Conservation (phyloP, 2,329 filamentous ascomycete genomes). For the Ophiosphaerella korrae region DNA sequence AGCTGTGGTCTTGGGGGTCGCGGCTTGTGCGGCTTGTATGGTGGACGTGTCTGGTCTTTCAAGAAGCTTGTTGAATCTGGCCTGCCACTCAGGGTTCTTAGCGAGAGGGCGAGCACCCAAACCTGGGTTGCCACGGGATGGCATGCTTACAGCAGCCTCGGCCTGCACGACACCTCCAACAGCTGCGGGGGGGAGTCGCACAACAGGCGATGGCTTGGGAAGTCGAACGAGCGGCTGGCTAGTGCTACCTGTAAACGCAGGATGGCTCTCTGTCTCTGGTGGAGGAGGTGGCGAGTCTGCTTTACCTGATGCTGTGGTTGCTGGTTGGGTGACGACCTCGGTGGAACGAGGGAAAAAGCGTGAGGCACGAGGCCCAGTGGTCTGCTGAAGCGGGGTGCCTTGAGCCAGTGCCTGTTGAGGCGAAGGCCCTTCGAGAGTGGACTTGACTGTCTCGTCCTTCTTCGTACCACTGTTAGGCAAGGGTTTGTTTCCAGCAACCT, state of each 20-base stretch:
- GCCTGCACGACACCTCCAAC: constrained; percentile 44
- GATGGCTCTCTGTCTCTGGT: constrained; percentile 74
- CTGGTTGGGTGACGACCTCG: constrained; percentile 27
- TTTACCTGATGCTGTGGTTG: constrained; percentile 23
- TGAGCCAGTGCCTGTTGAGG: constrained; percentile 28
- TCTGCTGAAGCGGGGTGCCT: constrained; percentile 30
- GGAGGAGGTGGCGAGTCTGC: constrained; percentile 56
- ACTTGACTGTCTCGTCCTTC: constrained; percentile 35
- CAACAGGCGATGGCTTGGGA: constrained; percentile 73
- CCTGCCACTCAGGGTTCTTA: constrained; percentile 70
- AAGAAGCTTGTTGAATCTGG: constrained; percentile 78
- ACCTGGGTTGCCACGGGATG: constrained; percentile 30
- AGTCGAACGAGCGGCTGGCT: constrained; percentile 71
- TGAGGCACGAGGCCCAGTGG: constrained; percentile 37
- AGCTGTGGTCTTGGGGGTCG: constrained; percentile 13
- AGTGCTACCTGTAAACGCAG: constrained; percentile 71
- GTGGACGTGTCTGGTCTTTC: constrained; percentile 59
- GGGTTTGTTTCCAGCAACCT: constrained; percentile 23
- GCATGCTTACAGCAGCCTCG: constrained; percentile 49
- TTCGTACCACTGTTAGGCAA: constrained; percentile 16
- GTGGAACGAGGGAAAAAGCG: constrained; percentile 45
- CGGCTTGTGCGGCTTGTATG: constrained; percentile 34
- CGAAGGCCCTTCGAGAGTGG: constrained; percentile 26
- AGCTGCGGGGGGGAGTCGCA: constrained; percentile 73
- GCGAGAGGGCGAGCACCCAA: constrained; percentile 46